Conservation (phyloP, 768 basidiomycete species). For the Lactarius trivialis region DNA sequence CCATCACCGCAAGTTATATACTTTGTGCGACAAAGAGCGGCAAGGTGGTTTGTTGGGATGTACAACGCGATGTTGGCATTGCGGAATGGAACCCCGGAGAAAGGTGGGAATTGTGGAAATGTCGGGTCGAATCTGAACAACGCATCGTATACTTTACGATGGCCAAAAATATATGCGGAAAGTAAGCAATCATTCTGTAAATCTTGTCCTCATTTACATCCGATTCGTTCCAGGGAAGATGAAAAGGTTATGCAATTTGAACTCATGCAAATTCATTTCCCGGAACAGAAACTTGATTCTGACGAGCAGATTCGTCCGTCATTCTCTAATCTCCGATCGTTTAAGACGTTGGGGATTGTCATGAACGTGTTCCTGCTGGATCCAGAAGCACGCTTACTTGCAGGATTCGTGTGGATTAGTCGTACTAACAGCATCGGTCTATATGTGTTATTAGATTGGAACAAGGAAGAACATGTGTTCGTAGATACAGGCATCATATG, state of each 20-base stretch:
- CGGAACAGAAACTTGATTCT: conserved; percentile 28
- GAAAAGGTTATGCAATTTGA: conserved; percentile 63
- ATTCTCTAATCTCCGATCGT: conserved; percentile 56
- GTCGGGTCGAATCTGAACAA: conserved; percentile 67
- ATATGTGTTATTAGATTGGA: conserved; percentile 63
- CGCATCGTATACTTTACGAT: conserved; percentile 68
- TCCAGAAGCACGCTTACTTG: conserved; percentile 50
- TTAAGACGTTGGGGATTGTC: conserved; percentile 59
- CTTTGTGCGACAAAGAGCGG: conserved; percentile 74
- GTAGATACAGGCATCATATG: conserved; percentile 70
- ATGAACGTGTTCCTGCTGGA: conserved; percentile 77
- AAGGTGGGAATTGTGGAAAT: conserved; percentile 72
- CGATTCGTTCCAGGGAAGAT: conserved; percentile 32
- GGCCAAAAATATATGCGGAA: conserved; percentile 34
- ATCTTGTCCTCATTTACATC: neutral
- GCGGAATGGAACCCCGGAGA: conserved; percentile 62
- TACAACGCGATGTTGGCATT: conserved; percentile 51
- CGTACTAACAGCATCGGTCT: conserved; percentile 49
- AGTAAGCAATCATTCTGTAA: conserved; percentile 10
- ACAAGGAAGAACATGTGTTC: conserved; percentile 57
- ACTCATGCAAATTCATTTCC: conserved; percentile 61
- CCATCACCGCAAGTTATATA: conserved; percentile 68
- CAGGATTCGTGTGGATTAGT: conserved; percentile 65
- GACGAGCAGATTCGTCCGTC: conserved; percentile 30
- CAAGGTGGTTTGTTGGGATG: conserved; percentile 73